Base-by-base conservation (phyloP, 2,329 filamentous ascomycete species). In the Pseudocercospora cruenta region DNA sequence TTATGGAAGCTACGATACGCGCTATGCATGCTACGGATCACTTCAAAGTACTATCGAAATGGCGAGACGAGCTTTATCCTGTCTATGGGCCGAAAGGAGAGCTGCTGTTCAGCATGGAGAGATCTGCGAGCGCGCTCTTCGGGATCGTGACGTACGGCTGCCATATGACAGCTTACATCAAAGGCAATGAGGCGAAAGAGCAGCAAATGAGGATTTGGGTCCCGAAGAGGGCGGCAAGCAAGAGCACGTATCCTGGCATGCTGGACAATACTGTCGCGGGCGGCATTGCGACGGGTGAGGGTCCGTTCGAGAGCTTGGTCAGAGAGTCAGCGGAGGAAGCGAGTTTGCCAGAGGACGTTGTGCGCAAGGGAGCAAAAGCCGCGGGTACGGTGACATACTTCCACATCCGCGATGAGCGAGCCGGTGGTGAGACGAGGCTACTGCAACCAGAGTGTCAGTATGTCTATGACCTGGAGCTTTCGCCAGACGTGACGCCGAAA, bases 261-360 rank as follows among this genome's bases (percentile, higher is more conserved):
- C 83, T 99, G 70, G 95, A 99, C 79, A 99, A 98, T 78, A 93
- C 93, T 1, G 95, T 96, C 6, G 95, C 94, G 0, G 92, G 92
- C 2, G 92, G 93, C 0, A 89, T 98, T 71, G 89, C 90, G 77
- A 91, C 92, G 0, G 91, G 90, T 14, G 94, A 97, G 78, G 85
- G 85, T 22, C 91, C 92, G 0, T 90, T 93, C 58, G 93, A 94
- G 75, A 93, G 91, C 77, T 81, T 97, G 60, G 85, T 97, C 21
- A 88, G 94, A 62, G 95, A 99, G 80, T 90, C 90, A 2, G 89
- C 89, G 69, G 95, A 99, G 80, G 95, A 99, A 78, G 96, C 95
- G 0, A 91, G 89, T 43, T 80, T 99, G 21, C 86, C 91, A 0
- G 91, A 89, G 65, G 81, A 85, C 0, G 74, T 94, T 7, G 89